phyloP scores from a whole-genome alignment of 179 eudicot genomes.

The Actinidia chinensis region DNA sequence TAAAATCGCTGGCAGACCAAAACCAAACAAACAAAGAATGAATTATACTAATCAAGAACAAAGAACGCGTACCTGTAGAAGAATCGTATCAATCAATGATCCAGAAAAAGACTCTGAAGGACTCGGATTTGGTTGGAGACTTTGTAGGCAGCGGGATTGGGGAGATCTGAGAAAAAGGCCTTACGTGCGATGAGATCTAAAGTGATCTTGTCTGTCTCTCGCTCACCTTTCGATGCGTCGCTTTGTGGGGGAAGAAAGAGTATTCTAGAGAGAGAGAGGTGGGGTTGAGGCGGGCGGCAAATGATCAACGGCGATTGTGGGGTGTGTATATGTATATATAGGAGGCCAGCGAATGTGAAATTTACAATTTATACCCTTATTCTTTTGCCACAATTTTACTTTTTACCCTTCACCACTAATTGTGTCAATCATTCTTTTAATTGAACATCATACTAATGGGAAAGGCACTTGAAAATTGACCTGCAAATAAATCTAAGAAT shows the following conservation, averaged over 20 bases:
- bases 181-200: slow-evolving; percentile 6
- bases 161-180: background rate
- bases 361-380: too few species aligned
- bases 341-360: background rate
- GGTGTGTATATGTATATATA: background rate
- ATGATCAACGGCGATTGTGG: background rate
- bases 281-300: background rate
- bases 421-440: too few species aligned
- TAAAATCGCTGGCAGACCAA: background rate
- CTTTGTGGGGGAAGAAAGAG: background rate
- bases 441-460: too few species aligned
- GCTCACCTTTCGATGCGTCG: background rate
- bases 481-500: too few species aligned
- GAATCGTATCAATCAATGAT: background rate
- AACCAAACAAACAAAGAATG: background rate
- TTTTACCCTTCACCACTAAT: too few species aligned
- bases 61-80: background rate
- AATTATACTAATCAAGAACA: background rate
- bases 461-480: too few species aligned
- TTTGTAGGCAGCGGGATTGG: background rate
- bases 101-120: background rate
- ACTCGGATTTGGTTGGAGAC: background rate
- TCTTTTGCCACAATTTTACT: too few species aligned
- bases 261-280: background rate
- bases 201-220: background rate